phyloP scores from a whole-genome alignment of 1,139 yeast genomes.

The Debaryomyces nepalensis region DNA sequence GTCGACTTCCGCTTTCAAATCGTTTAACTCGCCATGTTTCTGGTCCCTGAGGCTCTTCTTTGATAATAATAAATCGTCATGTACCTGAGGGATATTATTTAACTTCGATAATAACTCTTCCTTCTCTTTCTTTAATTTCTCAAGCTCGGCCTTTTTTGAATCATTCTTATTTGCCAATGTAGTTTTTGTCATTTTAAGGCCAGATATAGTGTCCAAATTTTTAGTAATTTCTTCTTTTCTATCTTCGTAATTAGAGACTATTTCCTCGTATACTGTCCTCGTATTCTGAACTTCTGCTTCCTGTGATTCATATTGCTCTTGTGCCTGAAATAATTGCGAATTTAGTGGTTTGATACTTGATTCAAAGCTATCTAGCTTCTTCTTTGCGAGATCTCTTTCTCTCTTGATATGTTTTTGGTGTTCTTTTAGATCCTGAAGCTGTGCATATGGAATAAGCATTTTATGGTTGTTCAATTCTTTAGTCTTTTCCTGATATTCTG shows the following conservation, averaged over 20 bases:
- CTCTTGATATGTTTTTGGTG: slow-evolving; percentile 44
- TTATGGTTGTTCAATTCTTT: slow-evolving; percentile 53
- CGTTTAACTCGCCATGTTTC: slow-evolving; percentile 20
- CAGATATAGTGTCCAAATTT: slow-evolving; percentile 26
- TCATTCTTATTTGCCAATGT: slow-evolving; percentile 27
- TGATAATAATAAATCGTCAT: slow-evolving; percentile 23
- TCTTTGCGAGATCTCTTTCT: slow-evolving; percentile 46
- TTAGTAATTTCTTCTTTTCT: slow-evolving; percentile 20
- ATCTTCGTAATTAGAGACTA: slow-evolving; percentile 8
- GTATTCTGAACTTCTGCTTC: neutral
- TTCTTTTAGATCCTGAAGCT: slow-evolving; percentile 56
- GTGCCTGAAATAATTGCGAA: slow-evolving; percentile 19
- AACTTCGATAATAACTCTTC: slow-evolving; percentile 20
- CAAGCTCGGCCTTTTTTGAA: slow-evolving; percentile 30
- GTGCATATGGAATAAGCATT: slow-evolving; percentile 64
- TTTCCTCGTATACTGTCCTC: slow-evolving; percentile 4
- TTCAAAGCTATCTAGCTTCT: slow-evolving; percentile 35
- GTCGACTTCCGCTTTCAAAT: slow-evolving; percentile 20
- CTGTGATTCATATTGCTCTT: slow-evolving; percentile 9
- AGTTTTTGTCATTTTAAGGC: slow-evolving; percentile 22
- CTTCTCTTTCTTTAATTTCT: slow-evolving; percentile 21
- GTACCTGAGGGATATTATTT: slow-evolving; percentile 20
- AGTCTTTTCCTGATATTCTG: slow-evolving; percentile 45
- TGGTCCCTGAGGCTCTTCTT: slow-evolving; percentile 20
- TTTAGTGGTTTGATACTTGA: slow-evolving; percentile 36